These are phyloP conservation scores for Kregervanrija pseudodelftensis DNA, from an alignment of 805 yeast genomes.

Conservation along the genomic window DNA sequence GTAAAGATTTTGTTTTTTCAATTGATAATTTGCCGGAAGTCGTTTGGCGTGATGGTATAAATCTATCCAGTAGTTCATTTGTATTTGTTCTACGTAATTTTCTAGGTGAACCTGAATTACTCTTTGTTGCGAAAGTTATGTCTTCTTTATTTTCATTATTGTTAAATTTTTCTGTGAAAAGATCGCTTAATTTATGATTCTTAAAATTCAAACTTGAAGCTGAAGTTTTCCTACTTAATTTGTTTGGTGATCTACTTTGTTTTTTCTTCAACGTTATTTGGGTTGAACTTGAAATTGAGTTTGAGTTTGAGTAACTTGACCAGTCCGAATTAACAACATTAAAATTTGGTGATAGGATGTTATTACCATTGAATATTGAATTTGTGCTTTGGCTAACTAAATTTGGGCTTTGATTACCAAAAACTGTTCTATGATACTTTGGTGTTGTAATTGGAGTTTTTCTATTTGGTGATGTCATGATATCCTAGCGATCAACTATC, in stretches of 20 bases:
- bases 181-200: no score
- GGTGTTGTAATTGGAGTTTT: conserved; percentile 3
- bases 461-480: not conserved
- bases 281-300: not conserved
- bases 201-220: no score
- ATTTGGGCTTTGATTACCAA: conserved; percentile 27
- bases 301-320: conserved; percentile 12
- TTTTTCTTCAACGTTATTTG: no score
- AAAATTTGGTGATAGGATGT: conserved; percentile 28
- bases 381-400: conserved; percentile 19
- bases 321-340: conserved; percentile 30
- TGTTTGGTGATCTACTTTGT: no score
- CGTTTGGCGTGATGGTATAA: conserved; percentile 51
- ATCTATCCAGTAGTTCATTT: conserved; percentile 42
- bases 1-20: conserved; percentile 30
- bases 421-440: conserved; percentile 23
- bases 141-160: no score
- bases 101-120: conserved; percentile 17
- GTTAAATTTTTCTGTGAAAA: no score
- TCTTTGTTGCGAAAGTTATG: no score
- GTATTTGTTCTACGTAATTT: conserved; percentile 27
- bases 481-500: no score
- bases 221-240: no score
- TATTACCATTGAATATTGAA: conserved; percentile 25
- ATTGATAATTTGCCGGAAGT: conserved; percentile 38